These are phyloP conservation scores for Pseudohyphozyma bogoriensis DNA, from an alignment of 768 basidiomycete genomes.

Conservation along the genomic window DNA sequence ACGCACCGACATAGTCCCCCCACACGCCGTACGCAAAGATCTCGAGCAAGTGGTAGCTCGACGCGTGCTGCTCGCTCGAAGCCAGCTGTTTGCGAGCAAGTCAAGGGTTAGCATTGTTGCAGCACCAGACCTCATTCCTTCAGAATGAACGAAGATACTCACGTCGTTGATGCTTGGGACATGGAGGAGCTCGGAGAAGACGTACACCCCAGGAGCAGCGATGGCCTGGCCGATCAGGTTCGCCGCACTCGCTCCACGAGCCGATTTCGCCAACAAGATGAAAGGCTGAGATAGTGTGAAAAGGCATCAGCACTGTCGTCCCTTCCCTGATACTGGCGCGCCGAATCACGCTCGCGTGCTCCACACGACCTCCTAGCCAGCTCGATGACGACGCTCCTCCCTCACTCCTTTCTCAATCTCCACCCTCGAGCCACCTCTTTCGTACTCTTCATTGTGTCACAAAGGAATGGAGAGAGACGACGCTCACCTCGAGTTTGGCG, in stretches of 20 bases:
- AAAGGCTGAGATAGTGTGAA: conserved; percentile 50
- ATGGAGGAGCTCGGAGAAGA: conserved; percentile 80
- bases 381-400: not conserved
- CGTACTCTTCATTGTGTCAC: not conserved
- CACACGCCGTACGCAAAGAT: conserved; percentile 86
- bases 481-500: conserved; percentile 29
- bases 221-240: conserved; percentile 79
- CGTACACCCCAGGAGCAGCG: conserved; percentile 78
- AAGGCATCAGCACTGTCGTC: not conserved
- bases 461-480: not conserved
- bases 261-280: conserved; percentile 79
- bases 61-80: conserved; percentile 53
- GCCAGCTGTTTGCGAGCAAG: conserved; percentile 48
- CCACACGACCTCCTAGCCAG: too few relatives aligned
- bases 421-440: too few relatives aligned
- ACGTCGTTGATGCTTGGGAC: conserved; percentile 77
- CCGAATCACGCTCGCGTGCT: too few relatives aligned
- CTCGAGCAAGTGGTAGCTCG: conserved; percentile 58
- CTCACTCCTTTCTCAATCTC: not conserved
- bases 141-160: conserved; percentile 25
- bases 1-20: conserved; percentile 65
- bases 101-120: not conserved
- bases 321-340: too few relatives aligned
- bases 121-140: too few relatives aligned
- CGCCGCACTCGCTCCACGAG: conserved; percentile 84